These are phyloP conservation scores for Fagus sylvatica DNA, from an alignment of 306 rosid genomes.

Conservation along the genomic window DNA sequence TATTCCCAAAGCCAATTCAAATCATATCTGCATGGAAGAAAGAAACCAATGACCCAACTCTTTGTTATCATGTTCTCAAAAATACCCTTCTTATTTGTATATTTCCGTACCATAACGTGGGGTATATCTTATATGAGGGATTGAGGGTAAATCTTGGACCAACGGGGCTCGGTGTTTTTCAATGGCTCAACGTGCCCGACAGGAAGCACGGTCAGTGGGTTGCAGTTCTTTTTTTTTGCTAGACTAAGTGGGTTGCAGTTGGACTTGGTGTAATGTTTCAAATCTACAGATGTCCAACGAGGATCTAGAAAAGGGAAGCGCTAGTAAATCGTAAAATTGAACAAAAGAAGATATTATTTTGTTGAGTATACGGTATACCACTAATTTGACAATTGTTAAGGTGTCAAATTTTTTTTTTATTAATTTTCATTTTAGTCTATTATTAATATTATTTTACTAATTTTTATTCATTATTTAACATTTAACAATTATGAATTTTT, in stretches of 20 bases:
- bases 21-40: neutral
- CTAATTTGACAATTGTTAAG: too few species aligned
- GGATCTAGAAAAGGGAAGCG: too few species aligned
- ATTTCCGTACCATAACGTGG: neutral
- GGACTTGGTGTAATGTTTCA: neutral
- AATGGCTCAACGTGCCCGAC: conserved; percentile 26
- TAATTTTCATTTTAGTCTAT: too few species aligned
- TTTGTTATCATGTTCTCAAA: neutral
- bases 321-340: too few species aligned
- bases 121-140: neutral
- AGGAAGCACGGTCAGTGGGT: neutral
- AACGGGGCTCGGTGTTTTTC: neutral
- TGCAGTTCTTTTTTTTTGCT: neutral
- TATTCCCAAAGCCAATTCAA: neutral
- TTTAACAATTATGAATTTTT: too few species aligned
- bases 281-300: neutral
- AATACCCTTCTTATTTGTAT: neutral
- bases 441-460: too few species aligned
- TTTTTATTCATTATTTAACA: too few species aligned
- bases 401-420: too few species aligned
- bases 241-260: neutral
- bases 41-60: neutral
- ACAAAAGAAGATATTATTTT: too few species aligned
- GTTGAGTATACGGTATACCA: too few species aligned
- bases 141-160: neutral